Conservation (phyloP, 73 alveolate genomes). For the Blepharisma stoltei region DNA sequence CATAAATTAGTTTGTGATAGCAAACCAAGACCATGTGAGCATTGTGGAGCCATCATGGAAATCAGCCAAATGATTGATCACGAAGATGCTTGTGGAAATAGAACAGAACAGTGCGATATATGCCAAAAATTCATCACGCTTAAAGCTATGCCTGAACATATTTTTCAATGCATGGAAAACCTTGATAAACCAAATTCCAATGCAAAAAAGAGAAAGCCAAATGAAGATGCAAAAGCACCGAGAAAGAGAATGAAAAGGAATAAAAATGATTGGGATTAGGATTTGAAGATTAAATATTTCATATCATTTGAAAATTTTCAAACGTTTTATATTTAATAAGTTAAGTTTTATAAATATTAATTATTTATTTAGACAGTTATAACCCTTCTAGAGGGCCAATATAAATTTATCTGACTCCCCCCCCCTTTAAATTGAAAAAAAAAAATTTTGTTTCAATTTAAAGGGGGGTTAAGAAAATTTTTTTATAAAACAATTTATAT, state of each 20-base stretch:
- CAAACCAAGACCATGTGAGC: neutral
- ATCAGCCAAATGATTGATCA: neutral
- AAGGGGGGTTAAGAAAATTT: no score
- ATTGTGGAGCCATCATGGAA: neutral
- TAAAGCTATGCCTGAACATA: neutral
- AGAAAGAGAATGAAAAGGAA: neutral
- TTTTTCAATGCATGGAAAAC: neutral
- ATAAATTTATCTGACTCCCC: no score
- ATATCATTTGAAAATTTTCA: no score
- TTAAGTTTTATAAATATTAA: no score
- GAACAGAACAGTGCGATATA: conserved; percentile 1
- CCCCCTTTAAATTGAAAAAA: no score
- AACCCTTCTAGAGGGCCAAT: no score
- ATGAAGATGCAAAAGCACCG: neutral
- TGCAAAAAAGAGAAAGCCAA: neutral
- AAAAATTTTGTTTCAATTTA: no score
- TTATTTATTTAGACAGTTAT: no score
- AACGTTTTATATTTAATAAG: no score
- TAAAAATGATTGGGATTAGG: no score
- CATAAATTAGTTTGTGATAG: neutral
- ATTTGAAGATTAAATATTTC: no score
- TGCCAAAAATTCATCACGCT: neutral
- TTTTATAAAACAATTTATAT: no score
- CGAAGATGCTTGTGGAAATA: neutral
- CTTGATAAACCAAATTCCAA: neutral